These are phyloP conservation scores for Exophiala sp. DNA, from an alignment of 2,329 filamentous ascomycete species.

Conservation along the genomic window DNA sequence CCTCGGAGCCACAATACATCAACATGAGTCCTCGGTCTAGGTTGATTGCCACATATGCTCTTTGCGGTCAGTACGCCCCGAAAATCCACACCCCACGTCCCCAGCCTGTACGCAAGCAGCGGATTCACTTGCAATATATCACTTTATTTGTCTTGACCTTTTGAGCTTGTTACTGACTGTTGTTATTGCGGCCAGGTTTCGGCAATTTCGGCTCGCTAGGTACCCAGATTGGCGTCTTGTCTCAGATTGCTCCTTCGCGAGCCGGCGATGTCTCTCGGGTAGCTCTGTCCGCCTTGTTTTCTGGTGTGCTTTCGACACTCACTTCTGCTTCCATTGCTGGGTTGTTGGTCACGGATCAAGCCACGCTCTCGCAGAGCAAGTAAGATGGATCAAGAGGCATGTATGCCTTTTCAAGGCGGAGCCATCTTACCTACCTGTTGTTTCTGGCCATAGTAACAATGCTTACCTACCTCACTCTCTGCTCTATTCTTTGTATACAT, in stretches of 20 bases:
- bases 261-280: slow-evolving; percentile 69
- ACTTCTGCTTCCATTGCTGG: slow-evolving; percentile 73
- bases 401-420: too few relatives aligned
- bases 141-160: too few relatives aligned
- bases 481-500: too few relatives aligned
- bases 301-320: slow-evolving; percentile 71
- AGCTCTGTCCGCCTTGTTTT: slow-evolving; percentile 69
- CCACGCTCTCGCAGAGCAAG: slow-evolving; percentile 10
- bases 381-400: too few relatives aligned
- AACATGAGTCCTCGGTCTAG: slow-evolving; percentile 62
- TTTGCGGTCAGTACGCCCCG: slow-evolving; percentile 52
- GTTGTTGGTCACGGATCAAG: slow-evolving; percentile 52
- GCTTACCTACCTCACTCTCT: too few relatives aligned
- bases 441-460: too few relatives aligned
- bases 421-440: too few relatives aligned
- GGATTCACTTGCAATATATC: too few relatives aligned
- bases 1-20: slow-evolving; percentile 48
- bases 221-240: slow-evolving; percentile 82
- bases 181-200: slow-evolving; percentile 48
- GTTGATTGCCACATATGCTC: slow-evolving; percentile 78
- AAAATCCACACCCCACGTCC: too few relatives aligned
- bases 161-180: not conserved
- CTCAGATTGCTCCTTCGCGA: slow-evolving; percentile 69
- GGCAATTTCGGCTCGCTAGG: slow-evolving; percentile 84
- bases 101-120: too few relatives aligned